Evolutionary conservation across 1,284 basidiomycete genomes (phyloP).

Genomic region (Taiwanofungus camphoratus): DNA sequence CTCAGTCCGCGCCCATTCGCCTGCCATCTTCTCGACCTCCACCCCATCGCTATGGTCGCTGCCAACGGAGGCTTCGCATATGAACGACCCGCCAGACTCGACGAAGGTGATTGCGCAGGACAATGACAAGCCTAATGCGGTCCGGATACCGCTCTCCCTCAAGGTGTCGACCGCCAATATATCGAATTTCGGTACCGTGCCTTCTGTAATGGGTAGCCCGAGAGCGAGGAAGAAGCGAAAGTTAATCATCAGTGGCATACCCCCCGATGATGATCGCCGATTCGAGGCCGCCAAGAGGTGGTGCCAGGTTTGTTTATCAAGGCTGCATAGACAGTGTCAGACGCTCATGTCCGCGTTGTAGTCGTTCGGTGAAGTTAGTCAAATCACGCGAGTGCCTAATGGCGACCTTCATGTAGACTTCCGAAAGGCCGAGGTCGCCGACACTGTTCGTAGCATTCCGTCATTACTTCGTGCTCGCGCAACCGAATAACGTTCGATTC

Average conservation of each 20-base stretch:
- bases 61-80: conserved; percentile 34
- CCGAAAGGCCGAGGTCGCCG: conserved; percentile 65
- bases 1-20: conserved; percentile 40
- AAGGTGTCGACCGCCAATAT: conserved; percentile 16
- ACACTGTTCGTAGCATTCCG: conserved; percentile 47
- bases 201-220: conserved; percentile 23
- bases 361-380: conserved; percentile 69
- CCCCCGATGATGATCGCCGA: conserved; percentile 28
- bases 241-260: conserved; percentile 35
- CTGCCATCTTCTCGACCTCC: conserved; percentile 32
- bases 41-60: conserved; percentile 37
- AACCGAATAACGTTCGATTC: conserved; percentile 1
- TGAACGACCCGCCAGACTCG: conserved; percentile 31
- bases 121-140: conserved; percentile 14
- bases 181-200: conserved; percentile 19
- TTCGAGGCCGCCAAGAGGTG: conserved; percentile 43
- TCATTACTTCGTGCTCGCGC: not conserved
- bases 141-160: conserved; percentile 23
- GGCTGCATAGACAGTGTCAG: not conserved
- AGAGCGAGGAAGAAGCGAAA: conserved; percentile 29
- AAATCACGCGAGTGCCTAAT: conserved; percentile 65
- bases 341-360: conserved; percentile 24
- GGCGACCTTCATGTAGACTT: conserved; percentile 71
- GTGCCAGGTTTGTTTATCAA: conserved; percentile 54
- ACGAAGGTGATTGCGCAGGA: conserved; percentile 25